phyloP scores from a whole-genome alignment of 208 protist genomes.

The Trypanosoma cruzi region DNA sequence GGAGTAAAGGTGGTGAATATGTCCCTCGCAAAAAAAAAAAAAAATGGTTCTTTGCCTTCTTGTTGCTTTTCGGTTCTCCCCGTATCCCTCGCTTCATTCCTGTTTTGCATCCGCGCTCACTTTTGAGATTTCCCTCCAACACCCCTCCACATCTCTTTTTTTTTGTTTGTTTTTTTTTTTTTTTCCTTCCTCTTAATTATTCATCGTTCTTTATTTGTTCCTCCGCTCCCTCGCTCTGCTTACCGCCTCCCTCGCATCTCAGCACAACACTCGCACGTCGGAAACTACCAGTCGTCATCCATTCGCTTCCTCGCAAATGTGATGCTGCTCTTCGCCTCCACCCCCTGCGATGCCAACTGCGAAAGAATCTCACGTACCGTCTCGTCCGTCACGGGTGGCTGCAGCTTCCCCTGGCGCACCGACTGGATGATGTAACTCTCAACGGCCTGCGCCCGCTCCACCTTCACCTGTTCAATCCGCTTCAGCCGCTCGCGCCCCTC shows the following conservation, averaged over 20 bases:
- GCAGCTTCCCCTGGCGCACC: constrained; percentile 85
- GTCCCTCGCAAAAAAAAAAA: too few species aligned
- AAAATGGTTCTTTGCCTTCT: too few species aligned
- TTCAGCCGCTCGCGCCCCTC: constrained; percentile 91
- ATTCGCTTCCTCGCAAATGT: constrained; percentile 87
- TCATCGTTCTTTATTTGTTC: too few species aligned
- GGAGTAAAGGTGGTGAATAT: too few species aligned
- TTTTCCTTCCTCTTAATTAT: too few species aligned
- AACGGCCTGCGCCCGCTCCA: constrained; percentile 78
- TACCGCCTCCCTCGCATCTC: not conserved
- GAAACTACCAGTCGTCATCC: constrained; percentile 88
- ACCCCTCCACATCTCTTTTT: too few species aligned
- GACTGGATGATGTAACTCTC: constrained; percentile 91
- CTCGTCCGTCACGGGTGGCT: constrained; percentile 86
- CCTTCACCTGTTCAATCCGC: constrained; percentile 88
- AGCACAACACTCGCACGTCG: not conserved
- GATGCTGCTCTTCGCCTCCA: constrained; percentile 69
- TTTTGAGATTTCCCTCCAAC: not conserved
- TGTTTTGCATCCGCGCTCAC: too few species aligned
- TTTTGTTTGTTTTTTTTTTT: too few species aligned
- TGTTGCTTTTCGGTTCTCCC: too few species aligned
- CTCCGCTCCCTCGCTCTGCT: not conserved
- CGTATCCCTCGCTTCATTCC: too few species aligned
- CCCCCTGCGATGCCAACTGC: constrained; percentile 53
- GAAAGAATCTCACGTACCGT: constrained; percentile 79